phyloP scores from a whole-genome alignment of 1,139 yeast species.

The Pichia sp. region DNA sequence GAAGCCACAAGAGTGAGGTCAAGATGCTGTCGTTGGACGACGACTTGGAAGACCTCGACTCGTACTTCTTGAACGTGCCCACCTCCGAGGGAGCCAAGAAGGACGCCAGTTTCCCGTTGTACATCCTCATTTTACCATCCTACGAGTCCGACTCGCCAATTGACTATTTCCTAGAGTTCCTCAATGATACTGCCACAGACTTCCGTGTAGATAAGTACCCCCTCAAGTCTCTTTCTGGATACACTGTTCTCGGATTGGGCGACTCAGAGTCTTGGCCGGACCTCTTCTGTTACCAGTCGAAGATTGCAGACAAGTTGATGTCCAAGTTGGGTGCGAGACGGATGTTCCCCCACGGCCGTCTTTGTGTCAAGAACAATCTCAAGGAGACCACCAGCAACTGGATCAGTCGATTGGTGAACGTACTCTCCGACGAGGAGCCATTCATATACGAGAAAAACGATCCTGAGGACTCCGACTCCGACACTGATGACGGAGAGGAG shows the following conservation, averaged over 20 bases:
- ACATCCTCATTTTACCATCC: conserved; percentile 77
- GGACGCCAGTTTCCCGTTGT: conserved; percentile 40
- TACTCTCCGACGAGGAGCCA: conserved; percentile 65
- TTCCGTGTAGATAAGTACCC: conserved; percentile 84
- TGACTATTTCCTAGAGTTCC: conserved; percentile 78
- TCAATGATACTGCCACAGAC: conserved; percentile 77
- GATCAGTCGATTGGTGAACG: conserved; percentile 55
- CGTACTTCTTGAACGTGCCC: conserved; percentile 70
- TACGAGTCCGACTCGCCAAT: conserved; percentile 91
- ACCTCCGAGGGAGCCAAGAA: conserved; percentile 31
- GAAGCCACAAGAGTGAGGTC: conserved; percentile 44
- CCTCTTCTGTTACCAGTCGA: conserved; percentile 85
- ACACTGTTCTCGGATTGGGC: conserved; percentile 82
- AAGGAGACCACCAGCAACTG: conserved; percentile 62
- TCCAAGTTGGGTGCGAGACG: conserved; percentile 84
- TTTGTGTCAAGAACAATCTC: conserved; percentile 74
- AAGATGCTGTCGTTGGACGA: conserved; percentile 65
- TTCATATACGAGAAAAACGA: conserved; percentile 50
- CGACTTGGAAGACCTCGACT: conserved; percentile 80
- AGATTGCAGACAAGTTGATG: conserved; percentile 66
- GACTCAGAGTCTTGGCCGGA: conserved; percentile 85
- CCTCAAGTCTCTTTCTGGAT: conserved; percentile 63
- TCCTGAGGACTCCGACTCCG: conserved; percentile 36
- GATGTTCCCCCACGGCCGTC: conserved; percentile 77
- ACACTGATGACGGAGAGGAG: conserved; percentile 30